Conservation (phyloP, 208 protist genomes). For the Wallacemonas sp. region DNA sequence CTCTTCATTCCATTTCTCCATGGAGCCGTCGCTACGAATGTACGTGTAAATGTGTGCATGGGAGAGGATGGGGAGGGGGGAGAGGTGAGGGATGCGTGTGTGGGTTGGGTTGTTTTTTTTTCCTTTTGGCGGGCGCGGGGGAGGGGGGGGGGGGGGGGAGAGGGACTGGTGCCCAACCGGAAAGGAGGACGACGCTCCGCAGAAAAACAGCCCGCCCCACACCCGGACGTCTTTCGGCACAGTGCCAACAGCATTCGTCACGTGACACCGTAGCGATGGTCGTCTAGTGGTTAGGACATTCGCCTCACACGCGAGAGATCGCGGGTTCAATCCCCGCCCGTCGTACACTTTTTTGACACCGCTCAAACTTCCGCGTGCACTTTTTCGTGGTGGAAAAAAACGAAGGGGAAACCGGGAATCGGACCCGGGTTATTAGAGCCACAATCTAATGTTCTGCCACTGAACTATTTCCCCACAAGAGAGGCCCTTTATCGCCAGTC, state of each 20-base stretch:
- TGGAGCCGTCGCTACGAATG: background rate
- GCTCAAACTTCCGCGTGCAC: background rate
- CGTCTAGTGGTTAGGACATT: conserved; percentile 96
- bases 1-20: conserved; percentile 6
- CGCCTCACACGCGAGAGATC: conserved; percentile 94
- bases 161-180: too few species aligned
- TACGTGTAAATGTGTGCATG: background rate
- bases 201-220: background rate
- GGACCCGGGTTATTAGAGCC: conserved; percentile 67
- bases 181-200: too few species aligned
- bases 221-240: background rate
- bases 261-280: conserved; percentile 66
- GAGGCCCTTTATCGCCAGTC: background rate
- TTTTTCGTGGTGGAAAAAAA: too few species aligned
- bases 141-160: too few species aligned
- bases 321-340: conserved; percentile 93
- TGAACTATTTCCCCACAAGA: conserved; percentile 70
- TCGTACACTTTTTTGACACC: conserved; percentile 70
- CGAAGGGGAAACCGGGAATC: conserved; percentile 44
- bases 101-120: too few species aligned
- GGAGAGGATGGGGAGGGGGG: background rate
- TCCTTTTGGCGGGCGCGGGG: too few species aligned
- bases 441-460: conserved; percentile 89
- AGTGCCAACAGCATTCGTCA: background rate
- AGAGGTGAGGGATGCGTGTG: background rate